These are phyloP conservation scores for Vitis riparia DNA, from an alignment of 164 flowering plant genomes.

Conservation along the genomic window DNA sequence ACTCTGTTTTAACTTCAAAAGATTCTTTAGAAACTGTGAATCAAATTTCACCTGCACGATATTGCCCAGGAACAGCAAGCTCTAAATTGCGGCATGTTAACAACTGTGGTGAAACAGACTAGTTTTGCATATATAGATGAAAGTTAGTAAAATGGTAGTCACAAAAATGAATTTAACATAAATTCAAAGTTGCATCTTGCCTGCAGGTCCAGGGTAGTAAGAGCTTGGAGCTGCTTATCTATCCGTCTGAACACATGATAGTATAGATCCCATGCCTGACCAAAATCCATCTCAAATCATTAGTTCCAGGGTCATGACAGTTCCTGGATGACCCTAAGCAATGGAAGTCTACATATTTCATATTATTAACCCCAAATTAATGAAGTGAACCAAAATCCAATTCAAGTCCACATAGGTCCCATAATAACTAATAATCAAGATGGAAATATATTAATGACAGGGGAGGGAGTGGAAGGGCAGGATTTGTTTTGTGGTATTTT, in stretches of 20 bases:
- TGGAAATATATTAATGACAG: no score
- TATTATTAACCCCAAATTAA: no score
- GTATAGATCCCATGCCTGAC: slow-evolving; percentile 99
- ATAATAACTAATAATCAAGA: no score
- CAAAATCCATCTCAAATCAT: slow-evolving; percentile 7
- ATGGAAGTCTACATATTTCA: no score
- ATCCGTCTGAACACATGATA: slow-evolving; percentile 95
- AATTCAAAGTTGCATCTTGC: slow-evolving; percentile 31
- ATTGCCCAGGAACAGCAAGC: slow-evolving; percentile 99
- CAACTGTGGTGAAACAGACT: slow-evolving; percentile 96
- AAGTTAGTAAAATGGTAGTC: slow-evolving; percentile 6
- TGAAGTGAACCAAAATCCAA: no score
- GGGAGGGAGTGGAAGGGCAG: no score
- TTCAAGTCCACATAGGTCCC: no score
- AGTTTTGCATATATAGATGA: slow-evolving; percentile 16
- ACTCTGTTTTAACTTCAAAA: not conserved
- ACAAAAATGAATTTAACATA: slow-evolving; percentile 10
- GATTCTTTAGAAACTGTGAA: not conserved
- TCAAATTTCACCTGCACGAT: slow-evolving; percentile 68
- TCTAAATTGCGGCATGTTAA: slow-evolving; percentile 76
- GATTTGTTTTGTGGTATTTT: no score
- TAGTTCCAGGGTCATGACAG: not conserved
- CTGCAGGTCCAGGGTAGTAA: slow-evolving; percentile 91
- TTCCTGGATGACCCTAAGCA: not conserved
- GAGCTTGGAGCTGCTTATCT: slow-evolving; percentile 92